These are phyloP conservation scores for Fusarium avenaceum DNA, from an alignment of 2,329 filamentous ascomycete species.

Conservation along the genomic window DNA sequence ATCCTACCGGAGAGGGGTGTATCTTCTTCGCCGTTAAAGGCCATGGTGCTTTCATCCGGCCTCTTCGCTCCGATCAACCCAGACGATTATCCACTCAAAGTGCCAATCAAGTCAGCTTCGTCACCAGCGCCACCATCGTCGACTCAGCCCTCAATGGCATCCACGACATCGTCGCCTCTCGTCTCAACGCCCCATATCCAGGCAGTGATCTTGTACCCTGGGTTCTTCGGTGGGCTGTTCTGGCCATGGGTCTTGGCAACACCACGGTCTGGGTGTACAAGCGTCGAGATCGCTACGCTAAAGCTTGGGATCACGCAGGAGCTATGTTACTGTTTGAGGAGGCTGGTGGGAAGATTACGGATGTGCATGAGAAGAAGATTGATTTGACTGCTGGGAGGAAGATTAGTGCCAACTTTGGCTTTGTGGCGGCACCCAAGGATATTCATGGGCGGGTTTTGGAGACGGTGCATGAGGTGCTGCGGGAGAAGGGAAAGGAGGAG, in stretches of 20 bases:
- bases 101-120: slow-evolving; percentile 55
- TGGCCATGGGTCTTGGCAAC: slow-evolving; percentile 67
- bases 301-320: slow-evolving; percentile 72
- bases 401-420: slow-evolving; percentile 66
- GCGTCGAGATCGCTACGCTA: slow-evolving; percentile 61
- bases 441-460: slow-evolving; percentile 64
- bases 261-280: slow-evolving; percentile 70
- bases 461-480: slow-evolving; percentile 83
- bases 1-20: slow-evolving; percentile 60
- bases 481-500: slow-evolving; percentile 50
- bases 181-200: slow-evolving; percentile 59
- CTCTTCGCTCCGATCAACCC: slow-evolving; percentile 51
- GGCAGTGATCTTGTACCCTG: slow-evolving; percentile 68
- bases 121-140: slow-evolving; percentile 62
- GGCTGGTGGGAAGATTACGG: slow-evolving; percentile 67
- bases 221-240: slow-evolving; percentile 68
- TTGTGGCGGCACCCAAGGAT: slow-evolving; percentile 64
- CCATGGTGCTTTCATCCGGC: slow-evolving; percentile 63
- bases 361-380: slow-evolving; percentile 66
- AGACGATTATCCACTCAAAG: slow-evolving; percentile 54
- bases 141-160: slow-evolving; percentile 64
- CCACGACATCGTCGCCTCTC: slow-evolving; percentile 60
- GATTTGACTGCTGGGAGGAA: slow-evolving; percentile 63
- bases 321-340: slow-evolving; percentile 72
- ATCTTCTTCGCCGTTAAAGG: slow-evolving; percentile 65